Conservation (phyloP, 169 alveolate genomes). For the Cryptosporidium canis region DNA sequence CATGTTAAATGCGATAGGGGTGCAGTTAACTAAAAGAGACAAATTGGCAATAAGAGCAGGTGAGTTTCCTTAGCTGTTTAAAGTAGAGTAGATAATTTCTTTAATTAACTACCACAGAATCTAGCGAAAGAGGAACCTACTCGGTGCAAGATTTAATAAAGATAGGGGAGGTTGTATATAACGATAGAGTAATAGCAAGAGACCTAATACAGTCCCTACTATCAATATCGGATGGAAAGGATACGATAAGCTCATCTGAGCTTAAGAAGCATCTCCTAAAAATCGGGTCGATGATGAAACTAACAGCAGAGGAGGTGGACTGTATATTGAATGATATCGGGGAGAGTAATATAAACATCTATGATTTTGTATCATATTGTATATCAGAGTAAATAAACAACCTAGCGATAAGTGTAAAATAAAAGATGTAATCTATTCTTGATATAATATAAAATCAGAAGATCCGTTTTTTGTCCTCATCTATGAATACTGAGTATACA, state of each 20-base stretch:
- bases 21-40: slow-evolving; percentile 53
- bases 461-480: slow-evolving; percentile 68
- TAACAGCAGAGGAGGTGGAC: slow-evolving; percentile 50
- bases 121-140: slow-evolving; percentile 43
- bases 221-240: slow-evolving; percentile 45
- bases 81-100: neutral
- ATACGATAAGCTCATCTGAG: slow-evolving; percentile 22
- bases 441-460: slow-evolving; percentile 46
- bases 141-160: slow-evolving; percentile 25
- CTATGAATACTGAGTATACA: neutral
- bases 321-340: slow-evolving; percentile 61
- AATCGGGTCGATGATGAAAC: slow-evolving; percentile 23
- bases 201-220: slow-evolving; percentile 22
- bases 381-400: slow-evolving; percentile 13
- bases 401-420: neutral
- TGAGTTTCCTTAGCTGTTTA: neutral
- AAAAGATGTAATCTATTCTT: neutral
- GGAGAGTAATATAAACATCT: slow-evolving; percentile 33
- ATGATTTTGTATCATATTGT: slow-evolving; percentile 62
- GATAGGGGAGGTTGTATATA: slow-evolving; percentile 64
- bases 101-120: neutral
- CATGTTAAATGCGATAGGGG: slow-evolving; percentile 64
- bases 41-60: slow-evolving; percentile 68
- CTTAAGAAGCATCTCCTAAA: neutral
- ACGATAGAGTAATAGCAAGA: slow-evolving; percentile 40